These are phyloP conservation scores for Penicillium sp. DNA, from an alignment of 2,329 filamentous ascomycete genomes.

Conservation along the genomic window DNA sequence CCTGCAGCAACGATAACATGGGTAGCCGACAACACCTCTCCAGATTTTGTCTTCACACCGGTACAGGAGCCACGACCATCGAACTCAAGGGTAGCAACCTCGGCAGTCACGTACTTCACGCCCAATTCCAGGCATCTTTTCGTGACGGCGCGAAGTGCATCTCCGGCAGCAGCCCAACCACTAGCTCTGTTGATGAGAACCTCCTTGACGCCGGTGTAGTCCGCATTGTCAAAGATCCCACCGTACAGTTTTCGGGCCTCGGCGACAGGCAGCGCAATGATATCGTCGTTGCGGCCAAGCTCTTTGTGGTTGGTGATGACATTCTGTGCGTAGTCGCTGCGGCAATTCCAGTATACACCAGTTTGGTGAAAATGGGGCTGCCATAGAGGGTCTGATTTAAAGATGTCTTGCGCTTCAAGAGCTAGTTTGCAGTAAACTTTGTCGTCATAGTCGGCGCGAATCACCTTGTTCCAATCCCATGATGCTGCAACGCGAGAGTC, in stretches of 20 bases:
- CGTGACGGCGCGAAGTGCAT: conserved; percentile 58
- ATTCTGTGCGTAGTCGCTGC: conserved; percentile 49
- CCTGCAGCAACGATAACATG: conserved; percentile 32
- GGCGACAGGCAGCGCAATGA: conserved; percentile 50
- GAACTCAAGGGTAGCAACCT: conserved; percentile 45
- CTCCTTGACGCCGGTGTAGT: conserved; percentile 60
- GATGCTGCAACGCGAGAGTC: conserved; percentile 34
- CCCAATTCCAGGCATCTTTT: conserved; percentile 55
- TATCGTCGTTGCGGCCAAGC: conserved; percentile 49
- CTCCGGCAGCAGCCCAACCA: conserved; percentile 65
- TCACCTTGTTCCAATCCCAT: conserved; percentile 33
- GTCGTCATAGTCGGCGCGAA: conserved; percentile 32
- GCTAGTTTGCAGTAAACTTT: conserved; percentile 29
- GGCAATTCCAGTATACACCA: conserved; percentile 52
- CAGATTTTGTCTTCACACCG: conserved; percentile 28
- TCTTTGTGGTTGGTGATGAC: conserved; percentile 54
- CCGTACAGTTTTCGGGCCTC: conserved; percentile 58
- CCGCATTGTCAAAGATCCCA: conserved; percentile 61
- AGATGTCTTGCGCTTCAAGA: conserved; percentile 32
- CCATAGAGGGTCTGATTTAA: conserved; percentile 37
- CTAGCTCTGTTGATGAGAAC: conserved; percentile 60
- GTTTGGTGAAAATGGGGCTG: conserved; percentile 51
- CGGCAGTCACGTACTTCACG: conserved; percentile 58
- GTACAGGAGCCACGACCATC: conserved; percentile 45
- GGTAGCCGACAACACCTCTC: conserved; percentile 26